Evolutionary conservation across 345 rosid species (phyloP).

Genomic region (Rhizophora apiculata): DNA sequence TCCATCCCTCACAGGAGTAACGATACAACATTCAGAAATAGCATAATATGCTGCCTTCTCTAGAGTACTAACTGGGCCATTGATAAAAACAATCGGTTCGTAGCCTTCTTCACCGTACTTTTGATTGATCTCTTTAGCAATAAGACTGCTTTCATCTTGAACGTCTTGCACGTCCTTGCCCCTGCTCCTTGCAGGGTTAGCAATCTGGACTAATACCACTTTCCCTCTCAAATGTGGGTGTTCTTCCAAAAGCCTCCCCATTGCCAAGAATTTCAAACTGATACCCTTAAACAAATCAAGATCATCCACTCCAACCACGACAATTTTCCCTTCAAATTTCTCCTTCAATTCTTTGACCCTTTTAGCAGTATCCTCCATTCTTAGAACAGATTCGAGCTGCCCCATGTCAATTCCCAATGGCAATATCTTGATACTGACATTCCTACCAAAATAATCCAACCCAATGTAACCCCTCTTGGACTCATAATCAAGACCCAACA

Average conservation of each 20-base stretch:
- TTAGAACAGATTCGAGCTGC: conserved; percentile 49
- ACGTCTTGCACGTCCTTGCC: conserved; percentile 76
- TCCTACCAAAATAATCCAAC: conserved; percentile 69
- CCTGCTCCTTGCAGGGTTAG: conserved; percentile 73
- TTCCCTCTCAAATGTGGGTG: conserved; percentile 41
- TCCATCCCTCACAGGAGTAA: conserved; percentile 80
- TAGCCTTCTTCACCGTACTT: conserved; percentile 56
- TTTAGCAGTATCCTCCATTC: conserved; percentile 33
- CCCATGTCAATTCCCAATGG: conserved; percentile 80
- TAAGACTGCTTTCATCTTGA: conserved; percentile 34
- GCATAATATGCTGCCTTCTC: conserved; percentile 71
- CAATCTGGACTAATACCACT: conserved; percentile 68
- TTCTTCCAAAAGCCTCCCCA: conserved; percentile 58
- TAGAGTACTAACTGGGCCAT: conserved; percentile 48
- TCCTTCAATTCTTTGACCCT: conserved; percentile 57
- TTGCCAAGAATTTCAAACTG: conserved; percentile 62
- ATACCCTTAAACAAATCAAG: conserved; percentile 79
- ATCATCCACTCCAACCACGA: conserved; percentile 79
- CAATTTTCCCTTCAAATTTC: conserved; percentile 42
- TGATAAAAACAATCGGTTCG: conserved; percentile 54
- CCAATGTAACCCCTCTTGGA: conserved; percentile 86
- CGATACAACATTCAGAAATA: conserved; percentile 70
- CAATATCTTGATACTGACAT: conserved; percentile 69
- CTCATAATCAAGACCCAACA: conserved; percentile 72
- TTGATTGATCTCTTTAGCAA: conserved; percentile 45